A percentile compares a stretch with the other conserved stretches of the same genome.
These are phyloP conservation scores for Fusarium tanahbumbuense DNA, from an alignment of 2,329 filamentous ascomycete species.

Conservation along the genomic window DNA sequence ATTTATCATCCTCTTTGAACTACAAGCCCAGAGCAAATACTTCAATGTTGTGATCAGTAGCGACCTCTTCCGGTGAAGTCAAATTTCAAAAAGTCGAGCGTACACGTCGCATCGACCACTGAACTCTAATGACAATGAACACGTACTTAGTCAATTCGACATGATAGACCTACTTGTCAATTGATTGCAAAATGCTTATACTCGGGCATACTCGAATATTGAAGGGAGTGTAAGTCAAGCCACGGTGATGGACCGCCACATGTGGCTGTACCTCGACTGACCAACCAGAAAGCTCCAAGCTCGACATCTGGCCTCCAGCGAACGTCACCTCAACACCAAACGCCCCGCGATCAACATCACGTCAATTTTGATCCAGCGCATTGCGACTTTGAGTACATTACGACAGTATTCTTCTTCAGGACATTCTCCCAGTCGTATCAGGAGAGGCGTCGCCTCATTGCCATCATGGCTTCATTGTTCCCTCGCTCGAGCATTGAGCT, in stretches of 20 bases:
- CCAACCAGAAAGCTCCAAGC: constrained; percentile 41
- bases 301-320: constrained; percentile 44
- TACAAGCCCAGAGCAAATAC: too few relatives aligned
- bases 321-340: constrained; percentile 30
- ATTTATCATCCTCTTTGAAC: too few relatives aligned
- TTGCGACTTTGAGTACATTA: neutral
- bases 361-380: constrained; percentile 13
- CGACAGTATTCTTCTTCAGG: neutral
- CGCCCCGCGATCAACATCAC: constrained; percentile 30
- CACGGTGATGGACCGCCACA: constrained; percentile 24
- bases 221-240: constrained; percentile 47
- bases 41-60: too few relatives aligned
- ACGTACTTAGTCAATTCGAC: too few relatives aligned
- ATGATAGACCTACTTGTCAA: neutral
- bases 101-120: too few relatives aligned
- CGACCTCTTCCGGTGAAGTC: too few relatives aligned
- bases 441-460: constrained; percentile 31
- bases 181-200: neutral
- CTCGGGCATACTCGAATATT: neutral
- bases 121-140: too few relatives aligned
- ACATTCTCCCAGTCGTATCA: neutral
- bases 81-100: too few relatives aligned
- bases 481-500: constrained; percentile 72
- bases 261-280: constrained; percentile 14
- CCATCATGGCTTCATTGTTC: constrained; percentile 55